Evolutionary conservation across 495 filamentous ascomycete genomes (phyloP).

Genomic region (Jackrogersella minutella): DNA sequence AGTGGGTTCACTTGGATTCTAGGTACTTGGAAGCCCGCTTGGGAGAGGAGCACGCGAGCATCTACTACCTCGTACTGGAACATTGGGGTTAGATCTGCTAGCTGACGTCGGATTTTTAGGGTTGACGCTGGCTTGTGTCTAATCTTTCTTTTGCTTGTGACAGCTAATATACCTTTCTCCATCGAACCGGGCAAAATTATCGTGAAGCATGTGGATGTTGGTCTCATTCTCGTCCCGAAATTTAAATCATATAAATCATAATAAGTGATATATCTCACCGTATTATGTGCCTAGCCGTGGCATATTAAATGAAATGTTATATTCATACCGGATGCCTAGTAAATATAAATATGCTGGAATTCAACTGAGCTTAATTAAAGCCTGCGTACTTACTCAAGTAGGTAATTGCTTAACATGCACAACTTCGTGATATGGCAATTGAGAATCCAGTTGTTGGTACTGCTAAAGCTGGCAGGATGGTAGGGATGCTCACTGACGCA

Average conservation of each 20-base stretch:
- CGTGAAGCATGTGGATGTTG: background rate
- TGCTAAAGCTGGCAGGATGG: too few relatives aligned
- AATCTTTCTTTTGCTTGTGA: background rate
- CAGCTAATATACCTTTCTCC: conserved; percentile 11
- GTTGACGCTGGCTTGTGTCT: background rate
- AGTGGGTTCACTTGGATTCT: background rate
- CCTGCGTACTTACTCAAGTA: too few relatives aligned
- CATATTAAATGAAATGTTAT: too few relatives aligned
- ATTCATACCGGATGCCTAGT: too few relatives aligned
- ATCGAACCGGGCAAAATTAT: conserved; percentile 7
- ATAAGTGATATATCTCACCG: background rate
- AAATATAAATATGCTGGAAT: too few relatives aligned
- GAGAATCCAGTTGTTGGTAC: background rate
- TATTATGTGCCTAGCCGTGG: background rate
- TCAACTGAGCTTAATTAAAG: too few relatives aligned
- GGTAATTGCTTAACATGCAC: too few relatives aligned
- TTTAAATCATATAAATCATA: background rate
- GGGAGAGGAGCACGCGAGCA: conserved; percentile 16
- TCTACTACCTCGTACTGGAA: too few relatives aligned
- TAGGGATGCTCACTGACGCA: background rate
- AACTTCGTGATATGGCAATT: too few relatives aligned
- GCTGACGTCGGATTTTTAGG: conserved; percentile 1
- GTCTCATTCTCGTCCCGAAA: background rate
- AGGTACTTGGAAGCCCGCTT: background rate
- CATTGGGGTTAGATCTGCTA: background rate